Conservation (phyloP, 169 alveolate species). For the Plasmodium gonderi region DNA sequence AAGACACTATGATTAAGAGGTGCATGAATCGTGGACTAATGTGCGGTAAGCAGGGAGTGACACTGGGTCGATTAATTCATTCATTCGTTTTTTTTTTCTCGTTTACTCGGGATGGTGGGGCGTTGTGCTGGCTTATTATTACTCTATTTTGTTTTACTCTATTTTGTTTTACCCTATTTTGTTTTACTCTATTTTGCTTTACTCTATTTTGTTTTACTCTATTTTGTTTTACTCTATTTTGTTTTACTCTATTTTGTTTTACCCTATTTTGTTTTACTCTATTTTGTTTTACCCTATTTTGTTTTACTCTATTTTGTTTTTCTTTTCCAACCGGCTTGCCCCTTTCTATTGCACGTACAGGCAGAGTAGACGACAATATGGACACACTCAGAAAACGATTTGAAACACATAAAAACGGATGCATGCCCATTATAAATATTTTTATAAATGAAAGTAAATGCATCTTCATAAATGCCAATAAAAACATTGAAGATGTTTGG, state of each 20-base stretch:
- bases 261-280: neutral
- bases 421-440: conserved; percentile 92
- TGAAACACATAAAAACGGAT: conserved; percentile 91
- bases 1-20: conserved; percentile 76
- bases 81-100: too few species aligned
- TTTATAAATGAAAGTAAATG: conserved; percentile 87
- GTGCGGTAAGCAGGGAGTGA: conserved; percentile 64
- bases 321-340: too few species aligned
- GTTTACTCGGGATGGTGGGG: too few species aligned
- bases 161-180: too few species aligned
- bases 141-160: too few species aligned
- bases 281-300: neutral
- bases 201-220: too few species aligned
- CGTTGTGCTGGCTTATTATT: too few species aligned
- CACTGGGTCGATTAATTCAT: neutral
- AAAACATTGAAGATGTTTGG: conserved; percentile 88
- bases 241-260: neutral
- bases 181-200: too few species aligned
- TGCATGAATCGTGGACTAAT: conserved; percentile 76
- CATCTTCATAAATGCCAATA: conserved; percentile 83
- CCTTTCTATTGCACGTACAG: conserved; percentile 74
- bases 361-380: conserved; percentile 96
- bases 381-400: conserved; percentile 94
- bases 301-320: too few species aligned
- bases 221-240: neutral